Percentiles rank a stretch among this genome's conserved stretches.
Evolutionary conservation across 1,284 basidiomycete genomes (phyloP).

Genomic region (Inonotus obliquus): DNA sequence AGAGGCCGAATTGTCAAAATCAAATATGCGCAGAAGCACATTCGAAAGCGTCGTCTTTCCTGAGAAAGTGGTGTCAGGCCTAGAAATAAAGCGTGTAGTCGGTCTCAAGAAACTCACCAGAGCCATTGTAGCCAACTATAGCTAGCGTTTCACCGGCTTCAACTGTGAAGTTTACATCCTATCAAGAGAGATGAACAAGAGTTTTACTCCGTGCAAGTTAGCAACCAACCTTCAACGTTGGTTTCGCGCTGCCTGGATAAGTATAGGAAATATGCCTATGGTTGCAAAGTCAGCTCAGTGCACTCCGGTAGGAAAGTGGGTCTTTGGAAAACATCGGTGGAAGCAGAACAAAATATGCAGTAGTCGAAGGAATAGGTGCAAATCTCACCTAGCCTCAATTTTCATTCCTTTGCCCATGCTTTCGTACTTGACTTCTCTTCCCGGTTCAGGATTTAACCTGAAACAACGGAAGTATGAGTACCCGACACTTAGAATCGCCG

Average conservation of each 20-base stretch:
- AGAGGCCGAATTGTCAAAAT: constrained; percentile 52
- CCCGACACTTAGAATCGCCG: not conserved
- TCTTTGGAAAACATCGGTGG: not conserved
- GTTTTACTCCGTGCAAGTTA: not conserved
- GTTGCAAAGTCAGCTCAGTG: constrained; percentile 17
- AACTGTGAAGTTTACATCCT: constrained; percentile 62
- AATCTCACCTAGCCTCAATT: constrained; percentile 59
- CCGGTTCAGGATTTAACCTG: constrained; percentile 49
- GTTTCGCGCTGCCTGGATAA: constrained; percentile 65
- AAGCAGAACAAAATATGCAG: not conserved
- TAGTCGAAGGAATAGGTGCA: not conserved
- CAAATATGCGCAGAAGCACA: constrained; percentile 69
- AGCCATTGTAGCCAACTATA: constrained; percentile 79
- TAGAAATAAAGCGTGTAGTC: not conserved
- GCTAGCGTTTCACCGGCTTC: constrained; percentile 73
- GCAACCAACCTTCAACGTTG: constrained; percentile 42
- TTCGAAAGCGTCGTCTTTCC: constrained; percentile 82
- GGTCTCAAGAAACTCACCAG: constrained; percentile 42
- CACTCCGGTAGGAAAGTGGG: not conserved
- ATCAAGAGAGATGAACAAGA: not conserved
- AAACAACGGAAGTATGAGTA: not conserved
- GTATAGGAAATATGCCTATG: constrained; percentile 64
- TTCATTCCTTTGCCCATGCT: constrained; percentile 51
- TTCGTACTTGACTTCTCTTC: constrained; percentile 44
- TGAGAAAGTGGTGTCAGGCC: constrained; percentile 24